Percentiles rank a stretch among this genome's conserved stretches.
These are phyloP conservation scores for Bipolaris zeicola DNA, from an alignment of 2,329 filamentous ascomycete species.

Conservation along the genomic window DNA sequence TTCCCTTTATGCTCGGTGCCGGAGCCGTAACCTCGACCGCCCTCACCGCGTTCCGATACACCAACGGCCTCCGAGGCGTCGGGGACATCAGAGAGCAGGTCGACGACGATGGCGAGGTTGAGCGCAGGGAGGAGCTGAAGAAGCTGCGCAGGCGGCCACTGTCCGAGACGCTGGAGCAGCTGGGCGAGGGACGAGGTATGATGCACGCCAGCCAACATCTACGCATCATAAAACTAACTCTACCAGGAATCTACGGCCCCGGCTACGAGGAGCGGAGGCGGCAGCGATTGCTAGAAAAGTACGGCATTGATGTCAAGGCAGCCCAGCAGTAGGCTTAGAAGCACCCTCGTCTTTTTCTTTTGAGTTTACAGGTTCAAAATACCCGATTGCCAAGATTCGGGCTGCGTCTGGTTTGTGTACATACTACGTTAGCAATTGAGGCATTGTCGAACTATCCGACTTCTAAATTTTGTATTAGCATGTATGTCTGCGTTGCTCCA, in stretches of 20 bases:
- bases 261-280: conserved; percentile 85
- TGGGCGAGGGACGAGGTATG: conserved; percentile 87
- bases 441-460: neutral
- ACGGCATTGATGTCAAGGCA: conserved; percentile 75
- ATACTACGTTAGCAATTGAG: conserved; percentile 21
- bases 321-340: conserved; percentile 31
- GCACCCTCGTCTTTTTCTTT: conserved; percentile 26
- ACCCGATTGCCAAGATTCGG: conserved; percentile 17
- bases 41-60: conserved; percentile 70
- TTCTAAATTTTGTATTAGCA: neutral
- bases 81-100: conserved; percentile 56
- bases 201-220: neutral
- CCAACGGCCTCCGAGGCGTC: conserved; percentile 64
- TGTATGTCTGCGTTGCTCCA: neutral
- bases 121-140: conserved; percentile 74
- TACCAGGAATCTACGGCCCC: conserved; percentile 74
- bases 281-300: conserved; percentile 81
- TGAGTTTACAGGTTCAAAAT: conserved; percentile 24
- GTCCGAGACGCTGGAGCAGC: conserved; percentile 77
- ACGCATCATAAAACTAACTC: conserved; percentile 22
- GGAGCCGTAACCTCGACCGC: conserved; percentile 64
- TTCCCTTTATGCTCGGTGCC: conserved; percentile 73
- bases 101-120: conserved; percentile 73
- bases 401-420: conserved; percentile 22
- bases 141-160: conserved; percentile 74